Evolutionary conservation across 768 basidiomycete genomes (phyloP).

Genomic region (Mycena floridula): DNA sequence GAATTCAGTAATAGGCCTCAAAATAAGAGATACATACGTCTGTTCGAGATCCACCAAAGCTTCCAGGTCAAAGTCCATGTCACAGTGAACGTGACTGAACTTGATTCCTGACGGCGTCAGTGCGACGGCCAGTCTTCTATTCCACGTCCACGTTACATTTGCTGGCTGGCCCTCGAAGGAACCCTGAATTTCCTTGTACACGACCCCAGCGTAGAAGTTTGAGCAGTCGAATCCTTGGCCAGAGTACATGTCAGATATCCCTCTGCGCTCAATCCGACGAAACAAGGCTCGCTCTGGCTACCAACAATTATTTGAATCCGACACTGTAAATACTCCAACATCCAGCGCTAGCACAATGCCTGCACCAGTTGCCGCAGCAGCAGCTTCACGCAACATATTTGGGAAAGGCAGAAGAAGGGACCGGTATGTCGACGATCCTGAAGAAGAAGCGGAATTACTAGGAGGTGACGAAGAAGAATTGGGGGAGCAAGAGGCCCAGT

Average conservation of each 20-base stretch:
- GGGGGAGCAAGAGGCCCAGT: constrained; percentile 14
- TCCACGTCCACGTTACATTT: too few species aligned
- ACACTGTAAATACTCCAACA: constrained; percentile 9
- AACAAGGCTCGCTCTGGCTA: constrained; percentile 43
- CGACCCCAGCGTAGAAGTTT: too few species aligned
- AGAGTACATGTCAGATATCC: constrained; percentile 62
- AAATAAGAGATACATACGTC: constrained; percentile 30
- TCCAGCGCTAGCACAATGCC: constrained; percentile 21
- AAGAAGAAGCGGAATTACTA: constrained; percentile 53
- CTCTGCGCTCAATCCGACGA: constrained; percentile 54
- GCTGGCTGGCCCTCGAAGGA: too few species aligned
- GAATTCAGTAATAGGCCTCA: constrained; percentile 6
- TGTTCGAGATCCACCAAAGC: constrained; percentile 57
- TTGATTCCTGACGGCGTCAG: too few species aligned
- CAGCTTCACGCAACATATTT: constrained; percentile 19
- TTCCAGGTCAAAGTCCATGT: constrained; percentile 51
- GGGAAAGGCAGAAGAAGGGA: constrained; percentile 44
- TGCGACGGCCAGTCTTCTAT: too few species aligned
- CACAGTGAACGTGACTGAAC: too few species aligned
- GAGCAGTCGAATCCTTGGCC: too few species aligned
- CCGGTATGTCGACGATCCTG: constrained; percentile 55
- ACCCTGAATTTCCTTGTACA: too few species aligned
- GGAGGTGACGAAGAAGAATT: constrained; percentile 14
- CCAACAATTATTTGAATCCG: constrained; percentile 26
- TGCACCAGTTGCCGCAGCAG: constrained; percentile 25